Base-by-base conservation (phyloP, 768 basidiomycete species). In the Baorangia bicolor region DNA sequence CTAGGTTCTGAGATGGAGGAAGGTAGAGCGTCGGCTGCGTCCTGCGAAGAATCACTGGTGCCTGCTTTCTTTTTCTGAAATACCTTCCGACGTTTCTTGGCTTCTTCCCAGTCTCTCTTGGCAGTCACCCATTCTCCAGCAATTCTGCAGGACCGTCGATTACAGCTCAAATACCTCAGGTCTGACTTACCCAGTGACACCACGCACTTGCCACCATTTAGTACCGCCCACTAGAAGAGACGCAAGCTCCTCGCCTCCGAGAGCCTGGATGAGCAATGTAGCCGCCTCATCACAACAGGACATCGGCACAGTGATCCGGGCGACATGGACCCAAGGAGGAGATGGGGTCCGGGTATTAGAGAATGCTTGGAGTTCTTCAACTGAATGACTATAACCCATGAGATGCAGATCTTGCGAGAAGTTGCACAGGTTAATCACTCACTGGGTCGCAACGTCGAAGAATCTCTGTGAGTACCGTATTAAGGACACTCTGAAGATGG, bases 171-270 rank as follows among this genome's bases (percentile, higher is more conserved):
- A 53, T 54, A 54, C 30, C 14, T 34, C 25, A 41, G 58, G 55
- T 8, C 52, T 53, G 37, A 74, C 74, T 68, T 75, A 84, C 94
- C 94, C 94, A 49, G 82, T 74, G 43, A 93, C 68, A 20, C 89
- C 87, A 39, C 95, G 86, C 33, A 95, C 93, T 72, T 97, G 95
- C 96, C 96, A 98, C 94, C 96, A 98, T 68, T 95, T 94, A 6
- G 85, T 83, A 2, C 96, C 96, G 12, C 96, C 96, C 4, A 94
- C 86, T 30, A 92, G 68, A 38, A 79, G 79, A 59, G 83, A 81
- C 45, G 80, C 83, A 14, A 82, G 77, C 38, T 88, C 82, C 64
- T 90, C 87, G n/a, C 95, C 94, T 2, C 94, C 94, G 9, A 97
- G 77, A 4, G 85, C 92, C 57, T 83, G 75, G 53, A 94, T 85